Evolutionary conservation across 495 filamentous ascomycete genomes (phyloP), one percentile per base, ranked within the genome.

Genomic region (Thermochaetoides thermophila): DNA sequence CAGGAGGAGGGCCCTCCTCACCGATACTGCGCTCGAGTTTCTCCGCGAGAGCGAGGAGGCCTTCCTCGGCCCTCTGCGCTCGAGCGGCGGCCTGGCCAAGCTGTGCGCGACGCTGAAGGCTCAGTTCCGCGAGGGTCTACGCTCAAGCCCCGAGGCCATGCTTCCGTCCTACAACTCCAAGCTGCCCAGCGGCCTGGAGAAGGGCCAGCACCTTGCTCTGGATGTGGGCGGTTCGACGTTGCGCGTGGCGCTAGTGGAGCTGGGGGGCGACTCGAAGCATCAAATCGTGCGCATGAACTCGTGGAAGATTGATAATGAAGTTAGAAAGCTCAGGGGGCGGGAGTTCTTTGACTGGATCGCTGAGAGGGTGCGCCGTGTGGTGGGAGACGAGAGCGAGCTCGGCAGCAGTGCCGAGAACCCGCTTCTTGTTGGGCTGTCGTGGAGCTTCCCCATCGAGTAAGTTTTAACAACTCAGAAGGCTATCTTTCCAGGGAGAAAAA

Each of bases 361-460:
- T 3, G 68, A 74, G 43, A 75, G 74, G 42, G 84, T 89, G 44
- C 66, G 69, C 38, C 58, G 68, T 23, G 64, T 60, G 9, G 45
- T 69, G 19, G 46, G 55, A 13, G 56, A 55, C 25, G 53, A 56
- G 5, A 43, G 45, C 21, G 46, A 52, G 16, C 37, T 37, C 11
- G 46, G 50, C n/a, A 39, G 43, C 41, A 43, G 39, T 12, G 39
- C 41, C 0, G 46, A 46, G 11, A 41, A 55, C 13, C 51, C 52
- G 9, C 48, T 68, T 37, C 59, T 63, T 2, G 55, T 87, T 61
- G 81, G 82, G 0, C 65, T 92, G 25, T 79, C 83, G 7, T 92
- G 84, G 66, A 85, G 80, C 54, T 92, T 92, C 48, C 84, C 84
- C 10, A 84, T 92, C 30, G 73, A 78, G 81, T 85, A 63, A 55